A percentile compares a stretch with the other conserved stretches of the same genome.
phyloP scores from a whole-genome alignment of 2,329 filamentous ascomycete species.

The Claviceps maximensis region DNA sequence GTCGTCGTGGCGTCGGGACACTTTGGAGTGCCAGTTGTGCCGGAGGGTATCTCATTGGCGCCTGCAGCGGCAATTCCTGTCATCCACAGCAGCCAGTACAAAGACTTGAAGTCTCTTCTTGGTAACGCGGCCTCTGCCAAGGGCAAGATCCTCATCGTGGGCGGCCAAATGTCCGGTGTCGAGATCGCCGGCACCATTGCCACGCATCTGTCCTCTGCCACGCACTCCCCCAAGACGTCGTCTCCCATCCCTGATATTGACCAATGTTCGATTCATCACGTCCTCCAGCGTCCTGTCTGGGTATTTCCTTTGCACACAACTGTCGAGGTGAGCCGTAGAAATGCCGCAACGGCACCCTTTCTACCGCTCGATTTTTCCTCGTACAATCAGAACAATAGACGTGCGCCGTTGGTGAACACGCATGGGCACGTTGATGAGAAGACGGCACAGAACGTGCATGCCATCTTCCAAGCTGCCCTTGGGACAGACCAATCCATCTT shows the following conservation, averaged over 20 bases:
- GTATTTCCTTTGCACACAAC: constrained; percentile 49
- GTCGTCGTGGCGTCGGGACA: constrained; percentile 64
- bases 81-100: constrained; percentile 56
- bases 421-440: constrained; percentile 52
- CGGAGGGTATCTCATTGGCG: constrained; percentile 25
- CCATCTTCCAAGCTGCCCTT: constrained; percentile 32
- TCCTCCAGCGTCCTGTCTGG: constrained; percentile 59
- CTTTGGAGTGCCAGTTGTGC: constrained; percentile 49
- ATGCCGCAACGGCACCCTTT: constrained; percentile 42
- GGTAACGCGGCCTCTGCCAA: constrained; percentile 22
- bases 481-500: constrained; percentile 43
- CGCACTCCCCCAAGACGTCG: constrained; percentile 35
- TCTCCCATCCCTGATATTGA: constrained; percentile 28
- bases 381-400: constrained; percentile 54
- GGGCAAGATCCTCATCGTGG: constrained; percentile 59
- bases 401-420: constrained; percentile 43
- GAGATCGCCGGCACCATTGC: constrained; percentile 65
- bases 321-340: constrained; percentile 28
- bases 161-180: constrained; percentile 71
- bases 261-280: constrained; percentile 50
- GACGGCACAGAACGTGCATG: constrained; percentile 40
- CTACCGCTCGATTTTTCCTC: constrained; percentile 60
- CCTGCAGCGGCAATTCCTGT: constrained; percentile 29
- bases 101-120: constrained; percentile 38
- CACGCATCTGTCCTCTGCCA: constrained; percentile 52